These are phyloP conservation scores for Poa pratensis DNA, from an alignment of 176 grass and related monocot genomes.

Conservation along the genomic window DNA sequence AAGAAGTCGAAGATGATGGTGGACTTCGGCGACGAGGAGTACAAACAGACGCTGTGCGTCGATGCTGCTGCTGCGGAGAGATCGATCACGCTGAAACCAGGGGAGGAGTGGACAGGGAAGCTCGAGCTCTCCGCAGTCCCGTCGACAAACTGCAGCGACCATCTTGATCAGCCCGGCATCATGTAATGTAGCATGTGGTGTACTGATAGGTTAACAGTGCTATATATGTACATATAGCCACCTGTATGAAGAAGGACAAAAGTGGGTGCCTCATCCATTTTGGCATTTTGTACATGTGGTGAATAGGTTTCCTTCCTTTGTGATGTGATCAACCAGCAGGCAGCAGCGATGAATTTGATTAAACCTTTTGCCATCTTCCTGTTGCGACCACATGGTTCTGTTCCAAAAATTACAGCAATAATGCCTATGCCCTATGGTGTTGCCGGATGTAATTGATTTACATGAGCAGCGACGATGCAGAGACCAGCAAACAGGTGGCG, in stretches of 20 bases:
- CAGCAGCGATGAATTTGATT: not conserved
- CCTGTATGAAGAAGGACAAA: not conserved
- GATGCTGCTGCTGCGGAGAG: constrained; percentile 78
- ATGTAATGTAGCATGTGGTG: constrained; percentile 22
- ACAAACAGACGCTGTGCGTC: constrained; percentile 90
- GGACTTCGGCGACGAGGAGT: constrained; percentile 88
- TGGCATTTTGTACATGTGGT: constrained; percentile 40
- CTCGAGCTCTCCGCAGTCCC: constrained; percentile 73
- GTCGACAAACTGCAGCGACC: constrained; percentile 79
- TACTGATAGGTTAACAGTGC: not conserved
- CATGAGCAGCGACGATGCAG: not conserved
- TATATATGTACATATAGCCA: constrained; percentile 2
- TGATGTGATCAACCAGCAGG: not conserved
- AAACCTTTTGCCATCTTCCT: too few relatives aligned
- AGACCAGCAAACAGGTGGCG: constrained; percentile 7
- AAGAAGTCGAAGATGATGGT: constrained; percentile 72
- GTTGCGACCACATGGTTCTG: not conserved
- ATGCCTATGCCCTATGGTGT: not conserved
- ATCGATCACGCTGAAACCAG: constrained; percentile 66
- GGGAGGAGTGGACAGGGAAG: constrained; percentile 92
- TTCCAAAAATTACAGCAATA: not conserved
- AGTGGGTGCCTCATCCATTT: not conserved
- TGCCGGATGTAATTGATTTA: not conserved
- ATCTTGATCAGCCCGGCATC: constrained; percentile 64
- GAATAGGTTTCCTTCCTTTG: not conserved